These are phyloP conservation scores for Furcasterigmium sp. DNA, from an alignment of 2,329 filamentous ascomycete species.

Conservation along the genomic window DNA sequence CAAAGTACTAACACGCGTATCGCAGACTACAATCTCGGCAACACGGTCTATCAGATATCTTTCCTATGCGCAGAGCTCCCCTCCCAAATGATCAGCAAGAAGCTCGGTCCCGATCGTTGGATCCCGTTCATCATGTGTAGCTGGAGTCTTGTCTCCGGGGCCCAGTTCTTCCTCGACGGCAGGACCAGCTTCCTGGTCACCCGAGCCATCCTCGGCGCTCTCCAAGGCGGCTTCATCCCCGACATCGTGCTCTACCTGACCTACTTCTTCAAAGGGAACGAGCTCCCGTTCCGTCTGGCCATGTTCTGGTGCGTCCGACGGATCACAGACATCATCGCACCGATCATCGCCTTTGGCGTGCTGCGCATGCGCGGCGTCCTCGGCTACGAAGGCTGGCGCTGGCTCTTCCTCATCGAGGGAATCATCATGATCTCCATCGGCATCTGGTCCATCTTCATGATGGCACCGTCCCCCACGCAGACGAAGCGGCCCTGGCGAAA, in stretches of 20 bases:
- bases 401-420: conserved; percentile 16
- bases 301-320: conserved; percentile 19
- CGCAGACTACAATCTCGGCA: conserved; percentile 45
- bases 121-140: conserved; percentile 17
- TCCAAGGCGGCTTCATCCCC: conserved; percentile 41
- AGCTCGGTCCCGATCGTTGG: conserved; percentile 28
- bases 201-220: conserved; percentile 31
- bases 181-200: conserved; percentile 31
- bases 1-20: neutral
- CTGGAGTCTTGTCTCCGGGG: conserved; percentile 12
- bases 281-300: conserved; percentile 18
- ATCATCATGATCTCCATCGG: conserved; percentile 17
- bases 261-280: conserved; percentile 20
- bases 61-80: conserved; percentile 56
- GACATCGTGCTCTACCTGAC: conserved; percentile 17
- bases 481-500: conserved; percentile 42
- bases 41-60: conserved; percentile 47
- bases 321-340: conserved; percentile 18
- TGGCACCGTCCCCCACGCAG: conserved; percentile 24
- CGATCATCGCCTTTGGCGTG: conserved; percentile 20
- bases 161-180: conserved; percentile 26
- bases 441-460: conserved; percentile 22
- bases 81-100: conserved; percentile 55
- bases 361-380: conserved; percentile 19
- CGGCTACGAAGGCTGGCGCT: conserved; percentile 18